Base-by-base conservation (phyloP, 1,139 yeast species). In the Hyphopichia pseudoburtonii region DNA sequence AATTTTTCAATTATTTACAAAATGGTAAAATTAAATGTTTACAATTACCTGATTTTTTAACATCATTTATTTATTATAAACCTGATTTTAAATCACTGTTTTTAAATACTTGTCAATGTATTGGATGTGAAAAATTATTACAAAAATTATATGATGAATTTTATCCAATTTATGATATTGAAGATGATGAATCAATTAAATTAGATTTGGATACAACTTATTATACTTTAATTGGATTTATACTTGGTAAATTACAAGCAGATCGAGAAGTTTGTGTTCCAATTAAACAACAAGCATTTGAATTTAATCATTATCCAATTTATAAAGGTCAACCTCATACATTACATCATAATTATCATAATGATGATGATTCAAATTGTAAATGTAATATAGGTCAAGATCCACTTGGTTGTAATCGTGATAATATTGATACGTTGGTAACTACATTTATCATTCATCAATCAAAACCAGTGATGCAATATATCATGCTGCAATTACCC, bases 251-350 rank as follows among this genome's bases (percentile, higher is more conserved):
- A 43, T 46, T 66, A 21, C 70, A 64, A 48, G 62, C 65, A 2
- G 71, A 65, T 42, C 47, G 72, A 39, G 71, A 65, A 45, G 66
- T 66, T 5, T 66, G 70, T 44, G 59, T 58, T 15, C 72, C 72
- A 3, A 63, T 64, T 30, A 62, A 62, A 39, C 66, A 60, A 31
- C 46, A 42, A 11, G 48, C 63, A 2, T 47, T 42, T 35, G 40
- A 53, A 25, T 64, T 52, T 40, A 43, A 45, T 15, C 46, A 54
- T 26, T 66, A 66, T 39, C 72, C 72, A 2, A 57, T 67, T 16
- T 62, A 60, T 40, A 64, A 62, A 42, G 73, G 73, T 4, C 60
- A 60, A 36, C 69, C 70, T 4, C 67, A 66, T 43, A 60, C 66
- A 0, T 51, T 67, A 17, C 73, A 66, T 44, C 45, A 47, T 21